Evolutionary conservation across 148 eudicot genomes (phyloP), one percentile per base, ranked within the genome.

Genomic region (Amaranthus hypochondriacus): DNA sequence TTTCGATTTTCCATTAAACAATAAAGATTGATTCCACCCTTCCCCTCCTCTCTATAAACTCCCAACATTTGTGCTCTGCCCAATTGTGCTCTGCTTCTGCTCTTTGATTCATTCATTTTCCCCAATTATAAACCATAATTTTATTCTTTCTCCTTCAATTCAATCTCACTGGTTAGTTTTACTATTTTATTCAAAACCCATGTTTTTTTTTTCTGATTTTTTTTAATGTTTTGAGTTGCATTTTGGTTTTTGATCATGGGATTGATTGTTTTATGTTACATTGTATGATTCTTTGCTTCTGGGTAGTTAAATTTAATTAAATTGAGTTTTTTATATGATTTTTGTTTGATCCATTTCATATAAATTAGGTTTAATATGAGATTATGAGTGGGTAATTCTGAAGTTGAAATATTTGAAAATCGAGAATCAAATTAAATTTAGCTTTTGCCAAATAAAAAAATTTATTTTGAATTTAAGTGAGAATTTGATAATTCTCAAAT

Each of bases 291-390:
- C 6, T 54, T 12, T 39, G 0, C 5, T 8, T 48, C 58, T 58
- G 50, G 66, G 57, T 68, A 58, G 39, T 49, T 49, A 42, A 69
- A 42, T 52, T 56, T 10, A 4, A 12, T 66, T 56, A 21, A n/a
- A 51, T 55, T 57, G 28, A 47, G 48, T 69, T 15, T 4, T 70
- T 44, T 21, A 46, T 9, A 5, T 65, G 51, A 18, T 64, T 2
- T 67, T 48, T 58, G 13, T 68, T 48, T 49, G 56, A 28, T 52
- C 59, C 1, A 62, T 8, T 53, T 76, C 68, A 13, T 50, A 61
- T 60, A 60, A 3, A 42, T 5, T 52, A 46, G 58, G 69, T 56
- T 69, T 39, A 57, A 57, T 66, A 67, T 75, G 65, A 75, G 72
- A 56, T 39, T 14, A 66, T 3, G 13, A 44, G 51, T 13, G 5